Evolutionary conservation across 2,329 filamentous ascomycete genomes (phyloP), one percentile per base, ranked within the genome.

Genomic region (Alternaria ventricosa): DNA sequence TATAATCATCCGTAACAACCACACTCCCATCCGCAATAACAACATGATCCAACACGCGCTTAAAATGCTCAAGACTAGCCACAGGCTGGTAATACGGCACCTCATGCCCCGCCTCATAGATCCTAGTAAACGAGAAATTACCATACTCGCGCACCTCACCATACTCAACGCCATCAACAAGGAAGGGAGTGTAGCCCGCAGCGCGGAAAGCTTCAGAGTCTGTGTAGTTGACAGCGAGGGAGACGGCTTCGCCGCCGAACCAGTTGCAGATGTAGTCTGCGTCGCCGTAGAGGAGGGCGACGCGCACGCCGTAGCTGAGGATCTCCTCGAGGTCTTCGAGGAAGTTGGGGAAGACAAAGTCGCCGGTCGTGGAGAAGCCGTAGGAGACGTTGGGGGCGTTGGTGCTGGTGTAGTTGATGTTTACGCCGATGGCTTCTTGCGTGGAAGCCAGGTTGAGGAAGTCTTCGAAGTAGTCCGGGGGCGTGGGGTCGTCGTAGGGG

Each of bases 101-200:
- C 54, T 85, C 80, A 64, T 87, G 86, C 1, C 85, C 85, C 0
- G 85, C 80, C 60, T 86, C 82, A 66, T 85, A 87, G 54, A 87
- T 80, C 18, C 84, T 75, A 9, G 80, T 80, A 68, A 87, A 86
- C 50, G 80, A 83, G 53, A 87, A 81, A 61, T 94, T 94, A 6
- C 90, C 92, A 69, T 88, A 92, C 78, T 96, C 92, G 10, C 92
- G 86, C 0, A 92, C 91, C 60, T 87, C 87, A 25, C 92, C 93
- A 22, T 83, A 83, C 47, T 84, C 79, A 22, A 82, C 43, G 55
- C 87, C 91, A 73, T 88, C 87, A 76, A 91, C 89, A 11, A 86
- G 82, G 46, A 85, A 86, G 71, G 92, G 91, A 41, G 90, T 88
- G 78, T 95, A 96, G 0, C 91, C 92, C 0, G 92, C 89, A 0